A percentile compares a stretch with the other conserved stretches of the same genome.
Evolutionary conservation across 2,329 filamentous ascomycete species (phyloP).

Genomic region (Alternaria panax): DNA sequence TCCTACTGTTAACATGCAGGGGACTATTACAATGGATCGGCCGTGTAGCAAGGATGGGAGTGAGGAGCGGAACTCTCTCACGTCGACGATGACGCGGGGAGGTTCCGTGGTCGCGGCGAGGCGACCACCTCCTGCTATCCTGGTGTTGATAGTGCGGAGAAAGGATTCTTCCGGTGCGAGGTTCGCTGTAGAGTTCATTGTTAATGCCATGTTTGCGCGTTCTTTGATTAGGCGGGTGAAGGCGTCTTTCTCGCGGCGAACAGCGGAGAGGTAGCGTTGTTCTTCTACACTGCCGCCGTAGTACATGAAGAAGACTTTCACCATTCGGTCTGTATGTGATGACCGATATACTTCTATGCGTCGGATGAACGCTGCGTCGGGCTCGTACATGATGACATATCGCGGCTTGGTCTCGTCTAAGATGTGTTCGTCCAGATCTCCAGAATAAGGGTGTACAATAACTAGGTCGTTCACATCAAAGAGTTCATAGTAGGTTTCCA

Average conservation of each 20-base stretch:
- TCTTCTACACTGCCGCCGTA: slow-evolving; percentile 96
- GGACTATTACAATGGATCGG: slow-evolving; percentile 84
- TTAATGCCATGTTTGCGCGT: slow-evolving; percentile 89
- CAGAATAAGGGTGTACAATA: slow-evolving; percentile 90
- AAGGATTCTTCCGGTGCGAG: slow-evolving; percentile 89
- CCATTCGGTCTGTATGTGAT: slow-evolving; percentile 86
- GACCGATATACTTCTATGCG: slow-evolving; percentile 95
- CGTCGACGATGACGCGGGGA: slow-evolving; percentile 90
- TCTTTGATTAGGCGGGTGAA: slow-evolving; percentile 96
- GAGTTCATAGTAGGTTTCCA: slow-evolving; percentile 90
- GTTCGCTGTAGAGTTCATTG: slow-evolving; percentile 72
- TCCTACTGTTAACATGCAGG: slow-evolving; percentile 94
- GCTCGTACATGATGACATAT: slow-evolving; percentile 99
- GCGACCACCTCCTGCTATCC: slow-evolving; percentile 91
- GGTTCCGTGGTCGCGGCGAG: slow-evolving; percentile 84
- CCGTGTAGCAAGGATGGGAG: slow-evolving; percentile 91
- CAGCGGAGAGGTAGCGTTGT: slow-evolving; percentile 86
- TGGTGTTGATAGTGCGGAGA: slow-evolving; percentile 92
- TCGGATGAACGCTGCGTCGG: slow-evolving; percentile 91
- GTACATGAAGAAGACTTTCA: slow-evolving; percentile 96
- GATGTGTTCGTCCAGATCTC: slow-evolving; percentile 95
- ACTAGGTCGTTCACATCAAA: slow-evolving; percentile 91
- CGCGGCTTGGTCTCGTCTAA: slow-evolving; percentile 91
- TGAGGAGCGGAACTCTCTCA: slow-evolving; percentile 93
- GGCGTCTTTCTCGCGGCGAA: slow-evolving; percentile 94